phyloP scores from a whole-genome alignment of 2,329 filamentous ascomycete species.

The Diaporthe helianthi region DNA sequence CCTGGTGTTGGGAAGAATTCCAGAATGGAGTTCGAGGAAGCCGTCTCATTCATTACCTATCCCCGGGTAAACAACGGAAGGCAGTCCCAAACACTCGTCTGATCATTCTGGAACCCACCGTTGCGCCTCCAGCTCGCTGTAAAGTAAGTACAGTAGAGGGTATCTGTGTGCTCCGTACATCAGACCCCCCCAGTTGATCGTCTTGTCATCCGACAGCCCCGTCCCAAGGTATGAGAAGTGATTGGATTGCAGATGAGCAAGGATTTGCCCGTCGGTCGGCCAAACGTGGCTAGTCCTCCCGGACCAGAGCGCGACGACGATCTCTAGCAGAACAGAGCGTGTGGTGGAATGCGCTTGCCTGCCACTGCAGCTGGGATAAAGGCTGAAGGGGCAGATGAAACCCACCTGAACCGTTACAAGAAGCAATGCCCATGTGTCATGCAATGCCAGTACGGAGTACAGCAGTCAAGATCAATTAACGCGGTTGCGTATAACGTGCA shows the following conservation, averaged over 20 bases:
- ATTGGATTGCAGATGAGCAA: background rate
- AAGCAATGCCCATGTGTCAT: constrained; percentile 7
- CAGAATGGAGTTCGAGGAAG: background rate
- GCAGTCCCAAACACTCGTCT: background rate
- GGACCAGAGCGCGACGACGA: background rate
- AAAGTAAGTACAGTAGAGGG: too few relatives aligned
- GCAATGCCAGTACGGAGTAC: background rate
- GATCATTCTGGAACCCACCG: constrained; percentile 5
- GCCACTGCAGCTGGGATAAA: background rate
- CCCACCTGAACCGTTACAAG: background rate
- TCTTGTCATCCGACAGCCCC: background rate
- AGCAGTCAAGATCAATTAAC: background rate
- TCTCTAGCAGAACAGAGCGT: background rate
- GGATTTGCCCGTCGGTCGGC: background rate
- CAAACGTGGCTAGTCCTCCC: constrained; percentile 16
- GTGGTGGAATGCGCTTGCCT: too few relatives aligned
- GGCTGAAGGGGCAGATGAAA: constrained; percentile 12
- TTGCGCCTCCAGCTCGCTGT: too few relatives aligned
- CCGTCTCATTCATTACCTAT: background rate
- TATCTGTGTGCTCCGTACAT: too few relatives aligned
- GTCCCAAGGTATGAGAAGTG: background rate
- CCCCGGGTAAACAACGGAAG: constrained; percentile 1
- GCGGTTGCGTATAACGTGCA: too few relatives aligned
- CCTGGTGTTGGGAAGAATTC: background rate
- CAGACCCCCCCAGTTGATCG: background rate